A percentile compares a stretch with the other conserved stretches of the same genome.
phyloP scores from a whole-genome alignment of 2,329 filamentous ascomycete genomes.

The Aspergillus ibericus region DNA sequence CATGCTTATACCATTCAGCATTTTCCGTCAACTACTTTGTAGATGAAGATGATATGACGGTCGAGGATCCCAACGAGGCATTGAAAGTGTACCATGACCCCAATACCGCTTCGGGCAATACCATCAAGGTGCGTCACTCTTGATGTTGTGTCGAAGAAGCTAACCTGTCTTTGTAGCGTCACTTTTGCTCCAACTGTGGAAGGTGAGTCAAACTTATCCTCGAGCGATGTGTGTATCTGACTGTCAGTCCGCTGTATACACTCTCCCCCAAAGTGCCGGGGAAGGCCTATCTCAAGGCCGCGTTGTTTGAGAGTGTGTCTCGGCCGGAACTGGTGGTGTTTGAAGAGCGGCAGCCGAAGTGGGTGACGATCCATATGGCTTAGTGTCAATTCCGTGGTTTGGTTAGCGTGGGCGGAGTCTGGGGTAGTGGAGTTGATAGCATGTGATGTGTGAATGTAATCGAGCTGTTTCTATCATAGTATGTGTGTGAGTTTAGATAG shows the following conservation, averaged over 20 bases:
- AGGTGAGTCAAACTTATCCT: conserved; percentile 13
- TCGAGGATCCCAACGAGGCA: conserved; percentile 14
- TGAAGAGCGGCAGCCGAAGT: conserved; percentile 7
- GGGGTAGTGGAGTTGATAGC: neutral
- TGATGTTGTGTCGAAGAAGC: neutral
- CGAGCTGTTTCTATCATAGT: no score
- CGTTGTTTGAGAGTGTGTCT: conserved; percentile 20
- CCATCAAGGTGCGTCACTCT: conserved; percentile 10
- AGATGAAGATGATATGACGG: conserved; percentile 15
- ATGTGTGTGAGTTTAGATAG: no score
- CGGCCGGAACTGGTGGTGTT: conserved; percentile 15
- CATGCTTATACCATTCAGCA: conserved; percentile 8
- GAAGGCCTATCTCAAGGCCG: conserved; percentile 22
- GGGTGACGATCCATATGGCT: conserved; percentile 3
- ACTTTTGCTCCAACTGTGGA: conserved; percentile 26
- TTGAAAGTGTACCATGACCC: conserved; percentile 20
- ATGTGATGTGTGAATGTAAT: neutral
- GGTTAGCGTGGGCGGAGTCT: neutral
- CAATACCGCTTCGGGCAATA: conserved; percentile 17
- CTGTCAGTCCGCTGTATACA: neutral
- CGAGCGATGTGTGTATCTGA: neutral
- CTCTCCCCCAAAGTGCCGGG: conserved; percentile 12
- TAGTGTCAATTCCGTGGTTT: neutral
- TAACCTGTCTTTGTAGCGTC: conserved; percentile 13
- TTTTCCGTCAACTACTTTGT: conserved; percentile 28